Base-by-base conservation (phyloP, 768 basidiomycete genomes). In the Rhizopogon salebrosus region DNA sequence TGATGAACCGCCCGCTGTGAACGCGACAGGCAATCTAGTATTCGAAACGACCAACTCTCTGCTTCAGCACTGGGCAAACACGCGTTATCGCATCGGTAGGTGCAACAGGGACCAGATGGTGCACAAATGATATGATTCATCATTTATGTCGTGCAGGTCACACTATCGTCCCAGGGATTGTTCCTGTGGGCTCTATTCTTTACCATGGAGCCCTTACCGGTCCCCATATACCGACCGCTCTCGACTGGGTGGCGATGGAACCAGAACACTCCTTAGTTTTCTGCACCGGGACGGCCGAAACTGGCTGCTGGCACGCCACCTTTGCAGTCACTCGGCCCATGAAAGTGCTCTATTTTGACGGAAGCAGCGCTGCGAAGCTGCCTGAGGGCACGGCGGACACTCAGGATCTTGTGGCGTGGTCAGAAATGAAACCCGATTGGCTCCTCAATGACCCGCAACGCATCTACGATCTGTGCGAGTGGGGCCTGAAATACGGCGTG, bases 61-160 rank as follows among this genome's bases (percentile, higher is more conserved):
- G 5, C 62, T 75, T 11, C 73, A 75, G 41, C 64, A 67, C 23
- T 74, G 71, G 71, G 63, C 72, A 3, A 74, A 73, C 51, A 70
- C 68, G 1, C 62, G 67, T 11, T 65, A 65, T 48, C 65, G 67
- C 14, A 70, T 70, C 57, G 70, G 70, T 63, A 22, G 5, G 29
- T 46, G 8, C 20, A 31, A 3, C 16, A 9, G 18, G 3, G 3
- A 8, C 14, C 3, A 14, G 20, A 45, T 29, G 14, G 18, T 13
- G 20, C 1, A 3, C 20, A 34, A 3, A 6, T 31, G 2, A 20
- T 1, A 6, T 2, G 8, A 9, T 8, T 18, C 13, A 36, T 18
- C 24, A 5, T 37, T 5, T 41, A 6, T 34, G 3, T 24, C 14
- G 18, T 48, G 26, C 9, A 68, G 64, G 67, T 1, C 69, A 70